Evolutionary conservation across 768 basidiomycete genomes (phyloP).

Genomic region (Russula sp.): DNA sequence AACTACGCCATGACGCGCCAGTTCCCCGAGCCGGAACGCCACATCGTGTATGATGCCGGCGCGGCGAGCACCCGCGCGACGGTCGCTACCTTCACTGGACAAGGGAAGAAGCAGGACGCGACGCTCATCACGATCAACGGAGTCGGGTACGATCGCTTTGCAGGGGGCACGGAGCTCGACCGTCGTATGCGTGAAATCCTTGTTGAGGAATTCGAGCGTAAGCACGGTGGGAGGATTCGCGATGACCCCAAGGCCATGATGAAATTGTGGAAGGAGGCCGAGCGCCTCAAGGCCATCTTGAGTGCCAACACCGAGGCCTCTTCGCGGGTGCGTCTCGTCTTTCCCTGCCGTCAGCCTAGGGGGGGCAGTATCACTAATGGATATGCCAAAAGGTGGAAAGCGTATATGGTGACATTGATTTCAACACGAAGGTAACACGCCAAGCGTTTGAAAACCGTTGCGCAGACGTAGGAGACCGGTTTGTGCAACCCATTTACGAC

Average conservation of each 20-base stretch:
- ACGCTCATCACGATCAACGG: conserved; percentile 76
- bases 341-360: background rate
- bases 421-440: conserved; percentile 69
- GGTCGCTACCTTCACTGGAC: conserved; percentile 54
- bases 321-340: conserved; percentile 46
- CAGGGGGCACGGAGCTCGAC: conserved; percentile 83
- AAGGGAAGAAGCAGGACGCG: conserved; percentile 40
- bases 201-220: conserved; percentile 62
- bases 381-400: conserved; percentile 65
- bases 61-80: conserved; percentile 77
- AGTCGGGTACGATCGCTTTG: conserved; percentile 68
- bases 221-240: conserved; percentile 60
- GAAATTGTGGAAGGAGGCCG: conserved; percentile 91
- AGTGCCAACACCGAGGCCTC: conserved; percentile 85
- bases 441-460: conserved; percentile 72
- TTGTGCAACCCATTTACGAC: conserved; percentile 65
- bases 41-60: conserved; percentile 92
- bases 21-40: conserved; percentile 73
- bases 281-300: conserved; percentile 82
- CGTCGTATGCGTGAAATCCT: conserved; percentile 75
- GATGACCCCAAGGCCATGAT: conserved; percentile 81
- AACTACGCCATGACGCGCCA: conserved; percentile 97
- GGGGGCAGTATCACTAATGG: background rate
- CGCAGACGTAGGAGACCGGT: conserved; percentile 54
- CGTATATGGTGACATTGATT: conserved; percentile 85